These are phyloP conservation scores for Nannochloropsis salina DNA, from an alignment of 108 stramenopile genomes.

Conservation along the genomic window DNA sequence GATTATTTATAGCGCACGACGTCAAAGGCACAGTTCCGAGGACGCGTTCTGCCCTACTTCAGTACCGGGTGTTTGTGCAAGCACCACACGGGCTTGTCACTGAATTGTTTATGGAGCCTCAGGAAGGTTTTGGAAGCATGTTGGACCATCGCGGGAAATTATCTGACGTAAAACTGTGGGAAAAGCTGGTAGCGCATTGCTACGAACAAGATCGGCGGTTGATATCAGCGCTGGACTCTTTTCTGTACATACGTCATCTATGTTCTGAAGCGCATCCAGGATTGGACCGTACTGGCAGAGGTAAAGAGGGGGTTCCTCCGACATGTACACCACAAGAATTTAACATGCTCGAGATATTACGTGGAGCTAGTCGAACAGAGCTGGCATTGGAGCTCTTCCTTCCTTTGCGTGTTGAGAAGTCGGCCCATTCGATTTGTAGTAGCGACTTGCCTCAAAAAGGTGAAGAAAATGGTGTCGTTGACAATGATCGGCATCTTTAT, in stretches of 20 bases:
- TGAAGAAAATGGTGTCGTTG: not conserved
- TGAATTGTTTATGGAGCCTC: not conserved
- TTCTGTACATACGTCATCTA: constrained; percentile 18
- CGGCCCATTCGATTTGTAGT: not conserved
- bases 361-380: not conserved
- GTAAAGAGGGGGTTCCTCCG: not conserved
- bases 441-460: not conserved
- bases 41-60: not conserved
- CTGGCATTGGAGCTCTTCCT: not conserved
- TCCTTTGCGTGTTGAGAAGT: not conserved
- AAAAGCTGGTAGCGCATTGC: constrained; percentile 8
- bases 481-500: not conserved
- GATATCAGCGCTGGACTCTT: not conserved
- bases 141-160: not conserved
- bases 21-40: not conserved
- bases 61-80: not conserved
- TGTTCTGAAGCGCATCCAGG: not conserved
- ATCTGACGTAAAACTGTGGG: not conserved
- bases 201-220: not conserved
- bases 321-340: not conserved
- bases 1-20: too few species aligned
- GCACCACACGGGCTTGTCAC: not conserved
- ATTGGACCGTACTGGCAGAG: not conserved
- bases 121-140: not conserved
- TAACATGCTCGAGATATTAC: not conserved